Evolutionary conservation across 2,329 filamentous ascomycete genomes (phyloP).

Genomic region (Fusarium sp.): DNA sequence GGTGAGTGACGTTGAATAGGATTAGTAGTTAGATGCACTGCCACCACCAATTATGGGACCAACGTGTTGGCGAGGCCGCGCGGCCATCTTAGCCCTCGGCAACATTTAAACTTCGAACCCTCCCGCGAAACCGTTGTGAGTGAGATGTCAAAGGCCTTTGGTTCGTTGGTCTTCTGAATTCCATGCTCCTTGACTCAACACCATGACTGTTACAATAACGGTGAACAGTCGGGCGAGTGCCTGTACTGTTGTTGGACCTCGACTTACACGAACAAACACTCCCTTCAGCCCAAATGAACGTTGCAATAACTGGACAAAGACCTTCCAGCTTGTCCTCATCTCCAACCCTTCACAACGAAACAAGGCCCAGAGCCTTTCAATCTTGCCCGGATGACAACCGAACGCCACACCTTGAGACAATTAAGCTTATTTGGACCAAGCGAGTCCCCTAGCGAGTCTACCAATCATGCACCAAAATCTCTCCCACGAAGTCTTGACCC

Average conservation of each 20-base stretch:
- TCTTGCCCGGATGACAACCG: neutral
- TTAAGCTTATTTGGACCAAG: conserved; percentile 24
- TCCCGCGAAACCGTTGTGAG: neutral
- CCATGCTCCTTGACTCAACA: neutral
- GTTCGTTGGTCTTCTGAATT: neutral
- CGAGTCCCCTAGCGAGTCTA: neutral
- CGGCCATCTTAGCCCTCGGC: conserved; percentile 19
- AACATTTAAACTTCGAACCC: conserved; percentile 16
- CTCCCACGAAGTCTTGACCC: neutral
- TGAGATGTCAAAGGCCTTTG: neutral
- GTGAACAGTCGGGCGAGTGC: neutral
- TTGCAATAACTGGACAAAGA: neutral
- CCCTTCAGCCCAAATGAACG: neutral
- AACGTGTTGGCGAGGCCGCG: conserved; percentile 32
- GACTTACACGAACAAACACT: neutral
- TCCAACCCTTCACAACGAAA: neutral
- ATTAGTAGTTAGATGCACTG: conserved; percentile 24
- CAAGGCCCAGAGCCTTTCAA: neutral
- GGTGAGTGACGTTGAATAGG: conserved; percentile 20
- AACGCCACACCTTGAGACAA: conserved; percentile 21
- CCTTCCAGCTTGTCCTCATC: no score
- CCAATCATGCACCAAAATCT: conserved; percentile 7
- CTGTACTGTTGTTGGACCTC: neutral
- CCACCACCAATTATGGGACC: conserved; percentile 35
- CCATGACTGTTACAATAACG: neutral